Percentiles rank a stretch among this genome's conserved stretches.
phyloP scores from a whole-genome alignment of 169 alveolate genomes.

The Perkinsus marinus region DNA sequence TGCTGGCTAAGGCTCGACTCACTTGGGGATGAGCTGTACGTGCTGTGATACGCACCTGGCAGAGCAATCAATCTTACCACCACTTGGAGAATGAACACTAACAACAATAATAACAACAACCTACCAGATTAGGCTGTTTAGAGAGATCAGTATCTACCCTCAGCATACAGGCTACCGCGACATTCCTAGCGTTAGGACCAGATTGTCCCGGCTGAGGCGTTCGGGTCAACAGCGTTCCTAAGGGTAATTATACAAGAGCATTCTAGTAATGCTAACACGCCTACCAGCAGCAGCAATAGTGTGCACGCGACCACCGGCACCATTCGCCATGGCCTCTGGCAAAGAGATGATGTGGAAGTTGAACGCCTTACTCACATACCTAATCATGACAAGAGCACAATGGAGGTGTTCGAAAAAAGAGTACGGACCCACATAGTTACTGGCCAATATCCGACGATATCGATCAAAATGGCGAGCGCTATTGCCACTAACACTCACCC shows the following conservation, averaged over 20 bases:
- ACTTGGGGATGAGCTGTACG: neutral
- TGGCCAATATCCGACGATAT: no score
- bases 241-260: neutral
- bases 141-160: neutral
- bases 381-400: no score
- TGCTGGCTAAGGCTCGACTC: neutral
- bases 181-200: neutral
- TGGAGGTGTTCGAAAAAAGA: no score
- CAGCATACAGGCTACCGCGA: neutral
- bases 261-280: neutral
- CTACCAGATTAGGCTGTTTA: neutral
- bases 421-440: no score
- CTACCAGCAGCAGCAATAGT: neutral
- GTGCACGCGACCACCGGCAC: neutral
- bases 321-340: neutral
- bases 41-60: neutral
- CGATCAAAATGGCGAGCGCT: neutral
- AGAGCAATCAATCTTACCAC: neutral
- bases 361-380: neutral
- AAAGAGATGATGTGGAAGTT: neutral
- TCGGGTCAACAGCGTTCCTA: neutral
- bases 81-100: neutral
- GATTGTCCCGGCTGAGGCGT: neutral
- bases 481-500: neutral
- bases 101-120: no score